These are phyloP conservation scores for Chenopodium formosanum DNA, from an alignment of 148 eudicot species.

Conservation along the genomic window DNA sequence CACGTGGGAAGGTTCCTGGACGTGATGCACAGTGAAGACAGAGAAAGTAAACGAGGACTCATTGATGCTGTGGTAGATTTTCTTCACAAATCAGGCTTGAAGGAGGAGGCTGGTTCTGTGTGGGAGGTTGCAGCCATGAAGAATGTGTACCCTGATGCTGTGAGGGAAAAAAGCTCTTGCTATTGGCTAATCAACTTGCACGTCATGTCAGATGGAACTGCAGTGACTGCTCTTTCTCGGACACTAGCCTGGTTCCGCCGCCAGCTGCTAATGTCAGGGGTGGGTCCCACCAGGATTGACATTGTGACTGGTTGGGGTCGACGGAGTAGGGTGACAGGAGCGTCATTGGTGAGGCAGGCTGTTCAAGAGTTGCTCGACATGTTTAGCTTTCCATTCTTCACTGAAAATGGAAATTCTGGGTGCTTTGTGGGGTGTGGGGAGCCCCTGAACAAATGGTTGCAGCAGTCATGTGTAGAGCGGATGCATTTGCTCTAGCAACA, in stretches of 20 bases:
- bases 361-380: constrained; percentile 75
- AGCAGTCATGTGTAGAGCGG: constrained; percentile 75
- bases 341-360: constrained; percentile 83
- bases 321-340: constrained; percentile 83
- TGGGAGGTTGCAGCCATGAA: constrained; percentile 97
- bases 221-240: constrained; percentile 89
- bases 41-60: constrained; percentile 93
- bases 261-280: constrained; percentile 60
- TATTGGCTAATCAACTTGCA: constrained; percentile 97
- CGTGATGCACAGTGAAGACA: constrained; percentile 89
- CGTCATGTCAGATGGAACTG: constrained; percentile 99
- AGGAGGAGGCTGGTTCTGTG: constrained; percentile 95
- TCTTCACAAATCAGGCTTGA: constrained; percentile 85
- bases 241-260: constrained; percentile 82
- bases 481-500: constrained; percentile 80
- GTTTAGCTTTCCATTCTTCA: constrained; percentile 73
- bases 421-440: constrained; percentile 97
- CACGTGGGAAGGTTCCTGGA: constrained; percentile 76
- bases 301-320: constrained; percentile 99
- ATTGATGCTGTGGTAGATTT: constrained; percentile 90
- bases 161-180: constrained; percentile 62
- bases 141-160: constrained; percentile 88
- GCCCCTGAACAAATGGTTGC: constrained; percentile 75
- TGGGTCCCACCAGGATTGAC: constrained; percentile 69
- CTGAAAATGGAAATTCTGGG: constrained; percentile 76